Evolutionary conservation across 441 rosid genomes (phyloP).

Genomic region (Melianthus villosus): DNA sequence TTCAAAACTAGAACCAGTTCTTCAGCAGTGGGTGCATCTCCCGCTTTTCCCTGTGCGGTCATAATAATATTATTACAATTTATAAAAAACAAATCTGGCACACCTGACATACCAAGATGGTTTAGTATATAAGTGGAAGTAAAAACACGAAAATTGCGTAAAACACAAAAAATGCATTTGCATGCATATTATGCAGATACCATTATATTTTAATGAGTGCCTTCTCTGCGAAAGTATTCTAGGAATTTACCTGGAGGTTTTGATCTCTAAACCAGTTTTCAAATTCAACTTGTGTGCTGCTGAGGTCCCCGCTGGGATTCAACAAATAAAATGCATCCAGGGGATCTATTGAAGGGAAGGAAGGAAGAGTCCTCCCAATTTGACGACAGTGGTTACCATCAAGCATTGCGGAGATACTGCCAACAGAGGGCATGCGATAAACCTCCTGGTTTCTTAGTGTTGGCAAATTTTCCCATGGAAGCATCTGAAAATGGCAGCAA

Average conservation of each 20-base stretch:
- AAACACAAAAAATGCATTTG: neutral
- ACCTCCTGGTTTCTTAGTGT: constrained; percentile 73
- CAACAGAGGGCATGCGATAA: constrained; percentile 90
- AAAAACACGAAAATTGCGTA: too few relatives aligned
- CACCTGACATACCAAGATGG: too few relatives aligned
- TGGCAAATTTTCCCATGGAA: constrained; percentile 96
- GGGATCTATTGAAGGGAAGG: constrained; percentile 78
- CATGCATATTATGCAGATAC: neutral
- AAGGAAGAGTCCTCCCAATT: constrained; percentile 15
- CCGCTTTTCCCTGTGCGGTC: constrained; percentile 60
- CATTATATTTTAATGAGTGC: neutral
- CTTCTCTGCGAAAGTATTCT: neutral
- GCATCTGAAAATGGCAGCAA: constrained; percentile 44
- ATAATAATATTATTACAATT: too few relatives aligned
- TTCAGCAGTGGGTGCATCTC: constrained; percentile 50
- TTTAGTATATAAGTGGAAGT: too few relatives aligned
- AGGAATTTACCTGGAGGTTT: constrained; percentile 50
- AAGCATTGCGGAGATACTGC: constrained; percentile 43
- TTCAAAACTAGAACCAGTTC: constrained; percentile 58
- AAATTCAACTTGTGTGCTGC: constrained; percentile 43
- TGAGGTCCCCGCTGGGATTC: constrained; percentile 87
- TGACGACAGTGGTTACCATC: constrained; percentile 28
- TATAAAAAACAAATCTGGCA: too few relatives aligned
- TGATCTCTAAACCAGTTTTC: constrained; percentile 67
- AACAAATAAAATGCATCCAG: constrained; percentile 78